Percentiles rank a stretch among this genome's conserved stretches.
phyloP scores from a whole-genome alignment of 1,139 yeast genomes.

The Debaryomycetaceae sp. region DNA sequence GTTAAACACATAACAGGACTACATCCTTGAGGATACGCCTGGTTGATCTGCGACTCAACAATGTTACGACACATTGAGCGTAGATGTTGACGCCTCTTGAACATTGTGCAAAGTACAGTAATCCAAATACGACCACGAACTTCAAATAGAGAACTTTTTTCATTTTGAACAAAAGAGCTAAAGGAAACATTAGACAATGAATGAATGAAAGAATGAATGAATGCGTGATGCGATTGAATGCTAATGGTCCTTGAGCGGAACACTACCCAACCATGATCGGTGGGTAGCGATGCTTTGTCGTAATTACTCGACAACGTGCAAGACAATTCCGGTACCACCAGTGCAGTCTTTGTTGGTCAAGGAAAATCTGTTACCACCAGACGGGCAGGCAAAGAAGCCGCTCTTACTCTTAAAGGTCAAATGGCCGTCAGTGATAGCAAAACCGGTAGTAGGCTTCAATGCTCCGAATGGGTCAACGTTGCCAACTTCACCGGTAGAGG shows the following conservation, averaged over 20 bases:
- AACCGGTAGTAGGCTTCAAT: constrained; percentile 21
- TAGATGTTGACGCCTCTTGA: too few species aligned
- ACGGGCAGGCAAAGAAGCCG: constrained; percentile 25
- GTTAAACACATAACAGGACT: too few species aligned
- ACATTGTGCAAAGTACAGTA: too few species aligned
- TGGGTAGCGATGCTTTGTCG: too few species aligned
- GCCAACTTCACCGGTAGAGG: constrained; percentile 27
- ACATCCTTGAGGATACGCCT: too few species aligned
- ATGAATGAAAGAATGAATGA: constrained; percentile 1
- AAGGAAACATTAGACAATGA: background rate
- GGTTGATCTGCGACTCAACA: too few species aligned
- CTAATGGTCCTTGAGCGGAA: too few species aligned
- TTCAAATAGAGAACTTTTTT: too few species aligned
- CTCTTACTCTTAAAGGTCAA: constrained; percentile 19
- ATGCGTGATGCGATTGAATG: background rate
- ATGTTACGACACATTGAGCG: too few species aligned
- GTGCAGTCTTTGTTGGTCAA: constrained; percentile 22
- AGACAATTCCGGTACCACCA: constrained; percentile 24
- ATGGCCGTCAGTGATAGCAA: constrained; percentile 19
- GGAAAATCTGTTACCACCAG: constrained; percentile 20
- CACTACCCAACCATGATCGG: too few species aligned
- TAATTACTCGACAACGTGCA: constrained; percentile 8
- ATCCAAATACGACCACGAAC: too few species aligned
- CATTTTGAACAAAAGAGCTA: background rate
- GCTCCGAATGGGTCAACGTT: constrained; percentile 25